Evolutionary conservation across 192 early-diverging fungal species (phyloP), one percentile per base, ranked within the genome.

Genomic region (Oehlia diaphana): DNA sequence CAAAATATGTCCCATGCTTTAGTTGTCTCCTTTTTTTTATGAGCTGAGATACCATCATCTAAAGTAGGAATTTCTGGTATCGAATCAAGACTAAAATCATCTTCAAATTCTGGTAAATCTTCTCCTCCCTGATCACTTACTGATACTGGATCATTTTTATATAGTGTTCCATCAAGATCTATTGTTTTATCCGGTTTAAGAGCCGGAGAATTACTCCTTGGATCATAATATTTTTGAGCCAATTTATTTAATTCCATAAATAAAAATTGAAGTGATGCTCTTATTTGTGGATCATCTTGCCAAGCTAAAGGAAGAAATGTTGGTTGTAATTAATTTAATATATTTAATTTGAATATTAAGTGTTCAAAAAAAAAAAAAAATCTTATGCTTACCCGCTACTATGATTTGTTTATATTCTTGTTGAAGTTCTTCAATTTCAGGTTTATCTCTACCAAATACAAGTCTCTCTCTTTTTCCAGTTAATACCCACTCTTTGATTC

Each of bases 1-100:
- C 14, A 10, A 70, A 78, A 70, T 28, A 39, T 53, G 0, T 68
- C 53, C 77, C 77, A 78, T 19, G 77, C 77, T 35, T 12, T 70
- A 21, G 47, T n/a, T 8, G 14, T n/a, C 4, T 78, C 47, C 50
- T 68, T 47, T 8, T 16, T 71, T 47, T 74, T 63, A 62, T 58
- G 73, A 6, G 53, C 73, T 63, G 13, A 1, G 16, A 71, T 47
- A 10, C 73, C 73, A 9, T 33, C 61, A 28, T 75, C 73, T 16
- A 75, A 53, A 19, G 49, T 23, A 63, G 14, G 28, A 28, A 63
- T 75, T 37, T 71, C 9, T 9, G 19, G 28, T 33, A 35, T 9
- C 13, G 13, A 37, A 58, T 50, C 72, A 8, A n/a, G 39, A 58
- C 13, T 5, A 31, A 23, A 26, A 16, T 73, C 31, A 12, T 21